Evolutionary conservation across 2,329 filamentous ascomycete species (phyloP), one percentile per base, ranked within the genome.

Genomic region (Neodidymelliopsis sp.): DNA sequence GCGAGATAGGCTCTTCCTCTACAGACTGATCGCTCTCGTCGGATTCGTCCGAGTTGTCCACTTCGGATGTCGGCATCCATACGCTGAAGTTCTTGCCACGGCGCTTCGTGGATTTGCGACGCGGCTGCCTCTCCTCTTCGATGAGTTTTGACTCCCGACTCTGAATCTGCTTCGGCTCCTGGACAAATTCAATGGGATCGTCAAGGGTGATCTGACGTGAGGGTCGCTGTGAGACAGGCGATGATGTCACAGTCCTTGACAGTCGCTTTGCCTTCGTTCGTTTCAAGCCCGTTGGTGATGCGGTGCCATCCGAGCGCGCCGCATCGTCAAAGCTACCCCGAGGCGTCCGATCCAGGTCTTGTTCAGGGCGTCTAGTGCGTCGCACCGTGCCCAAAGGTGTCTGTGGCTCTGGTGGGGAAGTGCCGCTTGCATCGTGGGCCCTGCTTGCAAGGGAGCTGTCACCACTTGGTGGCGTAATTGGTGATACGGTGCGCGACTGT

Each of bases 11-110:
- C 7, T 54, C 55, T 10, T 60, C 57, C 23, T 57, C 56, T 7
- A 58, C 39, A 30, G 59, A 61, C 4, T 54, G 49, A 4, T 62
- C 53, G 42, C 69, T 69, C 18, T 69, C 63, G 16, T 70, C 67
- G 29, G 66, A 69, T 49, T 72, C 65, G 36, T 71, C 69, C 5
- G 66, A 71, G 37, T 63, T 49, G 6, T 72, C 62, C 8, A 64
- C 54, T 29, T 75, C 72, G 4, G 74, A 75, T 12, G 50, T 56
- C 19, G 78, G 78, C 62, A 79, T 69, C 78, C 78, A 81, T 10
- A 80, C 78, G 40, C 73, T 77, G 61, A 76, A 80, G 35, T 73
- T 73, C 55, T 74, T 75, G 45, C 67, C 67, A 29, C 60, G 66
- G n/a, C 63, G 60, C 42, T 63, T 69, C 15, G 69, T 70, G 16